Conservation (phyloP, 805 yeast genomes). For the Saccharomycopsis synnaedendra region DNA sequence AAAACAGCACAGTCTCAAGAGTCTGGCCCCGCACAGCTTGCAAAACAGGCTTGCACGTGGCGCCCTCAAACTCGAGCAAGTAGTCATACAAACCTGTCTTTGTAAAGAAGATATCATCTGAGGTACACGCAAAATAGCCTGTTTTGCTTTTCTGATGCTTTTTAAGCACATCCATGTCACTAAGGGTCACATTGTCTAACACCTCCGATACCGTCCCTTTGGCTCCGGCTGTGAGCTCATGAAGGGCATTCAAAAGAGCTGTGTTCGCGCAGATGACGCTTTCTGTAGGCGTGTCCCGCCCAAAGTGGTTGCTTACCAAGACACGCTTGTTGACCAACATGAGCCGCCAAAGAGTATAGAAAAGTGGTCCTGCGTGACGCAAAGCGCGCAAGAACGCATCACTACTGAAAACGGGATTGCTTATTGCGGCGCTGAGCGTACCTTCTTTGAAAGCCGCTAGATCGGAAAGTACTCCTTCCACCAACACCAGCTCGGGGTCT, state of each 20-base stretch:
- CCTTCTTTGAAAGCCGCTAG: too few species aligned
- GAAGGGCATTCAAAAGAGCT: too few species aligned
- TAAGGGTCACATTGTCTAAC: constrained; percentile 8
- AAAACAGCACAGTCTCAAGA: neutral
- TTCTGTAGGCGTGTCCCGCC: too few species aligned
- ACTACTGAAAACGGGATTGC: too few species aligned
- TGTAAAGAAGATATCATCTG: constrained; percentile 9
- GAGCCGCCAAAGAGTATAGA: constrained; percentile 5
- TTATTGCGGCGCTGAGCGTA: too few species aligned
- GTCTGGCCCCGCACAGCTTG: neutral
- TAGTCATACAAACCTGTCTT: constrained; percentile 8
- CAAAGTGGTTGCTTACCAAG: constrained; percentile 7
- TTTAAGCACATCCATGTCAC: constrained; percentile 5
- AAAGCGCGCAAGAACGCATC: neutral
- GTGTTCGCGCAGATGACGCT: too few species aligned
- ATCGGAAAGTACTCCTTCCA: too few species aligned
- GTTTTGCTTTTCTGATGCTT: neutral
- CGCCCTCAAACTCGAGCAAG: constrained; percentile 7
- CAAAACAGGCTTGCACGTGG: constrained; percentile 1
- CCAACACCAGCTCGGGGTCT: neutral
- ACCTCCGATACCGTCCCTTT: neutral
- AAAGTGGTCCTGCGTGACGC: constrained; percentile 3
- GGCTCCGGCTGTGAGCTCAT: neutral
- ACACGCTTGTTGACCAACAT: constrained; percentile 4
- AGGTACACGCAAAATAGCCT: constrained; percentile 10